These are phyloP conservation scores for Saksenaea vasiformis DNA, from an alignment of 371 early-diverging fungal genomes.

Conservation along the genomic window DNA sequence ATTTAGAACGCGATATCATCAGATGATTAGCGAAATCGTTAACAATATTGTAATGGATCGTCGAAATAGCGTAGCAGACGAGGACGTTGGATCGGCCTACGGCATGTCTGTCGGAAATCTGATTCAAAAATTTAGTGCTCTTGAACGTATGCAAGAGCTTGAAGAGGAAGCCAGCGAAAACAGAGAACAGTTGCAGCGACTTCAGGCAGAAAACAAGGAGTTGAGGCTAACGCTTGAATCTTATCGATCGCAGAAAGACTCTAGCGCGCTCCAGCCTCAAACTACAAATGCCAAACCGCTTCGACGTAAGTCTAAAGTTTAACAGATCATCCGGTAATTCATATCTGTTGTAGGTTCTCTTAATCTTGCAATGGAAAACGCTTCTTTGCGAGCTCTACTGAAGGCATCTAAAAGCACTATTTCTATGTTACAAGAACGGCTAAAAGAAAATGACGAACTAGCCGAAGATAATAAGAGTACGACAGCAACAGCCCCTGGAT, in stretches of 20 bases:
- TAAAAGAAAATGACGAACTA: conserved; percentile 24
- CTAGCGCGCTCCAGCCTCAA: neutral
- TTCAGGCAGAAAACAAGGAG: conserved; percentile 46
- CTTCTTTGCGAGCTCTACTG: conserved; percentile 38
- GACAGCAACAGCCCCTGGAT: conserved; percentile 5
- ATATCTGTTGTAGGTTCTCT: conserved; percentile 1
- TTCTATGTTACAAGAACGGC: conserved; percentile 36
- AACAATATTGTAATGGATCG: conserved; percentile 82
- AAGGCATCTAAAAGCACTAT: conserved; percentile 42
- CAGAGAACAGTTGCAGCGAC: conserved; percentile 37
- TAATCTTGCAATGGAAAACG: conserved; percentile 42
- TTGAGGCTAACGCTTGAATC: conserved; percentile 27
- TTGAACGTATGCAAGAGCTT: conserved; percentile 69
- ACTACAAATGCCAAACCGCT: conserved; percentile 1
- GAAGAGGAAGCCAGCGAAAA: conserved; percentile 37
- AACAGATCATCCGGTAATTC: neutral
- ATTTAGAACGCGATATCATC: conserved; percentile 63
- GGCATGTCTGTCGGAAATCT: conserved; percentile 51
- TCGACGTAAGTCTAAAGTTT: conserved; percentile 6
- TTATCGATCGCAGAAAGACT: conserved; percentile 5
- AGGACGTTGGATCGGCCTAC: conserved; percentile 15
- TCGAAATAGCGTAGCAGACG: conserved; percentile 31
- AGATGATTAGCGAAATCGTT: conserved; percentile 77
- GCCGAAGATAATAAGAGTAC: conserved; percentile 7
- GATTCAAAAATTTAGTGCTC: conserved; percentile 74